Conservation (phyloP, 305 asterid species). For the Ajuga reptans region DNA sequence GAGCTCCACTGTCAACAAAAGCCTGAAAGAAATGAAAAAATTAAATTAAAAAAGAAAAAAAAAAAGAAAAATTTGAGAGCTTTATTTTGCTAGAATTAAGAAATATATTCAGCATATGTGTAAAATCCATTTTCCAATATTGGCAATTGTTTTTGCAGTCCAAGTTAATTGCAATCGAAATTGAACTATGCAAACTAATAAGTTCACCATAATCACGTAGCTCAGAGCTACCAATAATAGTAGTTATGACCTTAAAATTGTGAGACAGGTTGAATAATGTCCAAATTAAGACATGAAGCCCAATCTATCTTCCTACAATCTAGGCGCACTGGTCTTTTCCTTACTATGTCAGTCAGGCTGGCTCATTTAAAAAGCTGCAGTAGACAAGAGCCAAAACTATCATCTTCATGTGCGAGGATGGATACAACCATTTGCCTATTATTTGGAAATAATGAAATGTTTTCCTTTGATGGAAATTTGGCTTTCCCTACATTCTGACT, state of each 20-base stretch:
- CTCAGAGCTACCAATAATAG: background rate
- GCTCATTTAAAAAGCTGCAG: background rate
- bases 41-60: no score
- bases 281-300: slow-evolving; percentile 13
- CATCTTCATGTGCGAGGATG: background rate
- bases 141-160: background rate
- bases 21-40: slow-evolving; percentile 54
- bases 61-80: no score
- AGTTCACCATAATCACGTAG: slow-evolving; percentile 1
- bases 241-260: slow-evolving; percentile 2
- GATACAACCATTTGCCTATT: background rate
- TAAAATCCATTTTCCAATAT: background rate
- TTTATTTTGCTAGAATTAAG: background rate
- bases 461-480: background rate
- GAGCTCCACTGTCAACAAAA: slow-evolving; percentile 99
- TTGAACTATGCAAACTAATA: background rate
- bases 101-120: slow-evolving; percentile 2
- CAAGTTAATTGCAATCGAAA: background rate
- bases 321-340: background rate
- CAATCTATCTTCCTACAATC: background rate
- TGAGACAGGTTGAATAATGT: background rate
- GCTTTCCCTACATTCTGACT: slow-evolving; percentile 4
- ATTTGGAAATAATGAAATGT: background rate
- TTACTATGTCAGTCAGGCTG: slow-evolving; percentile 5
- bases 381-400: background rate